phyloP scores from a whole-genome alignment of 2,329 filamentous ascomycete species.

The Cladosporium colombiae region DNA sequence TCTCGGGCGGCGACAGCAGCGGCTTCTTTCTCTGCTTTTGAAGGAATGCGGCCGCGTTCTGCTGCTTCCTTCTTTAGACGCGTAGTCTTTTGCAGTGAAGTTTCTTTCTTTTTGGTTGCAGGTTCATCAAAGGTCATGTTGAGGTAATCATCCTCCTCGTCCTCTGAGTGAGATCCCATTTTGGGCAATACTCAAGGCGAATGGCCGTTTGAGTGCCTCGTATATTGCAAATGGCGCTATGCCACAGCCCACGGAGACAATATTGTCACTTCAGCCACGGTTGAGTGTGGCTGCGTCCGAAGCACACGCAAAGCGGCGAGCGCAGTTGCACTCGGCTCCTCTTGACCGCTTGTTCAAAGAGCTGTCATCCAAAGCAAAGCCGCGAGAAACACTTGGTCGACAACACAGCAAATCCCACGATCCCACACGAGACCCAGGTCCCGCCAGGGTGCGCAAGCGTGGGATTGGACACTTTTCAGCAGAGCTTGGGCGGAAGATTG shows the following conservation, averaged over 20 bases:
- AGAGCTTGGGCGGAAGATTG: neutral
- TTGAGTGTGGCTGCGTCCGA: neutral
- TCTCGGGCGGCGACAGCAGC: constrained; percentile 73
- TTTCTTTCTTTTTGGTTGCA: constrained; percentile 54
- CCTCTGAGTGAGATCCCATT: constrained; percentile 35
- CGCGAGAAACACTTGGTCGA: neutral
- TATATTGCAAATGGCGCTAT: neutral
- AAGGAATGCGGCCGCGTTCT: constrained; percentile 63
- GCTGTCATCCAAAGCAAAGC: neutral
- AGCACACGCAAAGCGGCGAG: neutral
- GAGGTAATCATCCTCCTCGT: constrained; percentile 95
- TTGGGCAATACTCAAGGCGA: neutral
- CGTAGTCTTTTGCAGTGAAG: constrained; percentile 61
- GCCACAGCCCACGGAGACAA: neutral
- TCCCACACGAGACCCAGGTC: neutral
- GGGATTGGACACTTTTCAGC: neutral
- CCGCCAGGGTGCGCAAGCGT: neutral
- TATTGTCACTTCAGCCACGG: neutral
- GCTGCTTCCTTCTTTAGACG: constrained; percentile 61
- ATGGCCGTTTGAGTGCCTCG: neutral
- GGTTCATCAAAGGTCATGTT: constrained; percentile 84
- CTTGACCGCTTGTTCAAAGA: neutral
- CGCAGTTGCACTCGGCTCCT: neutral
- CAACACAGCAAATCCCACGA: neutral
- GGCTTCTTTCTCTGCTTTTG: constrained; percentile 79